Evolutionary conservation across 2,329 filamentous ascomycete genomes (phyloP).

Genomic region (Fusarium chlamydosporum): DNA sequence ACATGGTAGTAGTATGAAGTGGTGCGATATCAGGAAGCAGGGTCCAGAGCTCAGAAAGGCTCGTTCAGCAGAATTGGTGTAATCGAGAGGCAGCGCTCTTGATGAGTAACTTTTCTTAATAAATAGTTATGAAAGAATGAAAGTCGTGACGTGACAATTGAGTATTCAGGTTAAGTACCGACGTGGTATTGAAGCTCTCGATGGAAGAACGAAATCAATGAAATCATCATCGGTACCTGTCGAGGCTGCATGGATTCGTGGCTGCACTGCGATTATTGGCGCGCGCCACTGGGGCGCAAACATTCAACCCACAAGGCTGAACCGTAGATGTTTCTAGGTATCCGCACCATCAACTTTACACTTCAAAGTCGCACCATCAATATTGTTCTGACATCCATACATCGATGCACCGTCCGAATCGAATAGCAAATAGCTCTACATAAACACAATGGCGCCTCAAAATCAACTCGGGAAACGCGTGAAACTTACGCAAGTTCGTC

Average conservation of each 20-base stretch:
- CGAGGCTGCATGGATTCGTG: conserved; percentile 42
- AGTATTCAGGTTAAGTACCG: conserved; percentile 11
- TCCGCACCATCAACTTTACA: conserved; percentile 7
- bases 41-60: conserved; percentile 16
- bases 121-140: neutral
- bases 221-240: conserved; percentile 47
- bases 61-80: neutral
- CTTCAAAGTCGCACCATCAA: conserved; percentile 2
- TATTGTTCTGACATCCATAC: conserved; percentile 1
- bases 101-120: neutral
- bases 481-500: conserved; percentile 74
- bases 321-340: neutral
- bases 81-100: neutral
- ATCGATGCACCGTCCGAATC: neutral
- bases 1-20: conserved; percentile 59
- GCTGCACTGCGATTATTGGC: conserved; percentile 38
- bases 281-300: conserved; percentile 24
- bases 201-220: conserved; percentile 44
- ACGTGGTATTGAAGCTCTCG: conserved; percentile 17
- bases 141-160: conserved; percentile 30
- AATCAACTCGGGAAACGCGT: conserved; percentile 72
- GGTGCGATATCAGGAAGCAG: conserved; percentile 38
- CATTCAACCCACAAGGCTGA: conserved; percentile 30
- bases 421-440: neutral
- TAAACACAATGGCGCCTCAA: conserved; percentile 68